Evolutionary conservation across 768 basidiomycete genomes (phyloP), one percentile per base, ranked within the genome.

Genomic region (Serendipita vermifera): DNA sequence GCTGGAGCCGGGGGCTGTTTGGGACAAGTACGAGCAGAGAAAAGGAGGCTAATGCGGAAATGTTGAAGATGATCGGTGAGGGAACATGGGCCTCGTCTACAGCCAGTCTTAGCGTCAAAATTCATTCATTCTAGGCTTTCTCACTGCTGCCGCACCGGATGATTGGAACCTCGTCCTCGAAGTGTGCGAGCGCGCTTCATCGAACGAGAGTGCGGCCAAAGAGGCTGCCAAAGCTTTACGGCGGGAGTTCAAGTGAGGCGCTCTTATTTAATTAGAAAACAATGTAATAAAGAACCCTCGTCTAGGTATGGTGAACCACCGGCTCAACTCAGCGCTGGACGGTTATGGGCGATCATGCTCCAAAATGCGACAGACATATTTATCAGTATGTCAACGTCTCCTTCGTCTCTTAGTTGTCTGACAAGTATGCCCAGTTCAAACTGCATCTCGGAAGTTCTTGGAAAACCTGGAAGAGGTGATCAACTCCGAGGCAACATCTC

Each of bases 301-400:
- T 36, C 2, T 59, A 85, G 83, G 65, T 83, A 82, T 63, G 87
- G 83, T 3, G 83, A 85, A 64, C 83, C 86, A 2, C 66, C 81
- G 33, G 80, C 81, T 3, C 85, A 87, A 66, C 69, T 89, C 5
- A 81, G 85, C 24, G 86, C 86, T 20, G 85, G 85, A 17, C 71
- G 85, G 59, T 65, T 96, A 5, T 93, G 90, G 91, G 83, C 89
- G 2, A 83, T 93, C 62, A 85, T 93, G 83, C 76, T 93, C 33
- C 80, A 81, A 27, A 92, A 93, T 64, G 82, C 82, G 2, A 77
- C 81, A 0, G 79, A 83, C 7, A 64, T 78, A 13, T 90, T 92
- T 63, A 77, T 87, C 33, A 36, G 70, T 71, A 54, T n/a, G n/a
- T n/a, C n/a, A n/a, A n/a, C n/a, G n/a, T n/a, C n/a, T n/a, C n/a